Evolutionary conservation across 345 rosid genomes (phyloP).

Genomic region (Combretum micranthum): DNA sequence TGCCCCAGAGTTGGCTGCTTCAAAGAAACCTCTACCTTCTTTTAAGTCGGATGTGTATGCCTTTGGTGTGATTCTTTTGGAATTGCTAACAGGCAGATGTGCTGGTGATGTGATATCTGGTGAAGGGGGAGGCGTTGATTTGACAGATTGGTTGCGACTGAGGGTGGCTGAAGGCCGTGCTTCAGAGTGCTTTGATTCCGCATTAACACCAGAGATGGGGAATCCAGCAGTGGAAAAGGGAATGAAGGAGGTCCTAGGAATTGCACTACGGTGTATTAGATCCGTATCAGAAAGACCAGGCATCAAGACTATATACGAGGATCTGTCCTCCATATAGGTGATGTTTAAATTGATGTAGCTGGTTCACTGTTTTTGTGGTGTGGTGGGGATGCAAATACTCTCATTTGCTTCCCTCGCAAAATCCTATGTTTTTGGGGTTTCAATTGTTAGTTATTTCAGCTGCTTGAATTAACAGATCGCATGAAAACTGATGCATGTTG

Average conservation of each 20-base stretch:
- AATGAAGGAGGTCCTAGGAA: constrained; percentile 82
- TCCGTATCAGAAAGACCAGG: constrained; percentile 91
- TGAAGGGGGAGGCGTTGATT: constrained; percentile 66
- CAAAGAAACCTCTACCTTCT: constrained; percentile 85
- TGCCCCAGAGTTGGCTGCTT: constrained; percentile 86
- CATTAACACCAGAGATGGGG: constrained; percentile 39
- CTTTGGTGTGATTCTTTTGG: constrained; percentile 75
- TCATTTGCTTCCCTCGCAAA: too few species aligned
- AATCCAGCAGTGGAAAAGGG: constrained; percentile 70
- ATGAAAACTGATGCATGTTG: too few species aligned
- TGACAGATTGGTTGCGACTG: constrained; percentile 79
- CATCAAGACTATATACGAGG: constrained; percentile 93
- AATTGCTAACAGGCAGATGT: constrained; percentile 81
- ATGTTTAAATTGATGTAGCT: constrained; percentile 1
- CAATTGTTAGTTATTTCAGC: too few species aligned
- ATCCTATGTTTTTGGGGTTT: too few species aligned
- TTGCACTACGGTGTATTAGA: constrained; percentile 74
- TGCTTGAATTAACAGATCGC: too few species aligned
- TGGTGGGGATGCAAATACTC: constrained; percentile 12
- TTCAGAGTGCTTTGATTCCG: constrained; percentile 62
- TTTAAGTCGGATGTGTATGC: constrained; percentile 96
- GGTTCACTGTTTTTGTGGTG: constrained; percentile 11
- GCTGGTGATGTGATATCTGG: constrained; percentile 91
- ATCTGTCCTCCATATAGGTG: constrained; percentile 76
- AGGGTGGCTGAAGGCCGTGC: constrained; percentile 67